Percentiles rank a stretch among this genome's conserved stretches.
Evolutionary conservation across 2,329 filamentous ascomycete genomes (phyloP).

Genomic region (Aspergillus ruber): DNA sequence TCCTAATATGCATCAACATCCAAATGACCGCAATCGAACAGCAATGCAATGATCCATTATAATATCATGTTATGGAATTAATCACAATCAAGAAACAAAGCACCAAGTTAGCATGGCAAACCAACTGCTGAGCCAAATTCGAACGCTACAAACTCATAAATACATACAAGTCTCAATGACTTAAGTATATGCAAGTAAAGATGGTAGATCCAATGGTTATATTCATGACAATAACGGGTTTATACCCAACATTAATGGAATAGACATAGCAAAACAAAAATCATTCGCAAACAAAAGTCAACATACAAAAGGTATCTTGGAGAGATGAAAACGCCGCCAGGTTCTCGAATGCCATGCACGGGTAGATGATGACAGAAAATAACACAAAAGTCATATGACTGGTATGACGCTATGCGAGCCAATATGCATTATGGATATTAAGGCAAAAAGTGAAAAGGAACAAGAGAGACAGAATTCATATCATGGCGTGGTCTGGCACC

Average conservation of each 20-base stretch:
- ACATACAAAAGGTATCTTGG: conserved; percentile 35
- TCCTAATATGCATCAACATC: too few relatives aligned
- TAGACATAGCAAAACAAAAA: conserved; percentile 3
- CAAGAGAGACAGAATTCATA: conserved; percentile 21
- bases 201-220: not conserved
- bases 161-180: too few relatives aligned
- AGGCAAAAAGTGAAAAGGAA: not conserved
- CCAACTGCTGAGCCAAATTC: too few relatives aligned
- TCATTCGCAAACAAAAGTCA: conserved; percentile 9
- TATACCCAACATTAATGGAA: not conserved
- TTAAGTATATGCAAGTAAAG: not conserved
- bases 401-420: conserved; percentile 33
- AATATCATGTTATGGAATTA: too few relatives aligned
- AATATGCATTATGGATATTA: conserved; percentile 29
- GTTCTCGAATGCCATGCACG: conserved; percentile 32
- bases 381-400: conserved; percentile 16
- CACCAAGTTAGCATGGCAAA: too few relatives aligned
- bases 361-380: conserved; percentile 21
- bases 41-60: too few relatives aligned
- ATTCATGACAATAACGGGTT: not conserved
- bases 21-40: too few relatives aligned
- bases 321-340: conserved; percentile 31
- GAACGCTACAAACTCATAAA: too few relatives aligned
- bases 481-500: conserved; percentile 59
- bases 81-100: too few relatives aligned